Percentiles rank a stretch among this genome's conserved stretches.
These are phyloP conservation scores for Albizia julibrissin DNA, from an alignment of 306 rosid species.

Conservation along the genomic window DNA sequence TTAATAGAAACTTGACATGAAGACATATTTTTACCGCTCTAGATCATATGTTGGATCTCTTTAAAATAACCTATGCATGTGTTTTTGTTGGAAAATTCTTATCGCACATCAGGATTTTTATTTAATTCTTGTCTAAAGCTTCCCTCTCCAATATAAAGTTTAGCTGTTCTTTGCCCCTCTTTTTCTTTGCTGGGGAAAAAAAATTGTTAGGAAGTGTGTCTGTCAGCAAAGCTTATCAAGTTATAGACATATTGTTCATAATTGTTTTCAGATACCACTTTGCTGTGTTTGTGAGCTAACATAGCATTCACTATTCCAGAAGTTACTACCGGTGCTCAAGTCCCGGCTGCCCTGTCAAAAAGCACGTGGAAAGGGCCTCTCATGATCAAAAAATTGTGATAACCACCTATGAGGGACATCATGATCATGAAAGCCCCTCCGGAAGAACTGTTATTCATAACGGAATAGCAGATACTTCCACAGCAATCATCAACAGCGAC, in stretches of 20 bases:
- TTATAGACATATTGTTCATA: conserved; percentile 11
- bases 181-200: too few species aligned
- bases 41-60: background rate
- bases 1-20: background rate
- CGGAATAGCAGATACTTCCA: conserved; percentile 35
- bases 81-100: background rate
- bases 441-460: conserved; percentile 54
- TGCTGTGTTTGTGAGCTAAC: conserved; percentile 13
- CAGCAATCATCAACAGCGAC: conserved; percentile 35
- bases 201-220: background rate
- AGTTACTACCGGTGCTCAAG: conserved; percentile 90
- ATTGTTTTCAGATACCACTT: conserved; percentile 19
- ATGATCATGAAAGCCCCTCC: conserved; percentile 67
- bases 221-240: background rate
- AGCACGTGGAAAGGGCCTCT: conserved; percentile 86
- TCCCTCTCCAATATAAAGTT: background rate
- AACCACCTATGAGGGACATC: conserved; percentile 84
- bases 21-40: background rate
- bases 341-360: conserved; percentile 88
- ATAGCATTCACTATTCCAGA: conserved; percentile 47
- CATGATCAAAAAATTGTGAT: conserved; percentile 66
- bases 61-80: background rate
- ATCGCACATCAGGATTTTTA: background rate
- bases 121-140: background rate
- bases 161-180: background rate